phyloP scores from a whole-genome alignment of 1,284 basidiomycete genomes.

The Pyrrhoderma noxium region DNA sequence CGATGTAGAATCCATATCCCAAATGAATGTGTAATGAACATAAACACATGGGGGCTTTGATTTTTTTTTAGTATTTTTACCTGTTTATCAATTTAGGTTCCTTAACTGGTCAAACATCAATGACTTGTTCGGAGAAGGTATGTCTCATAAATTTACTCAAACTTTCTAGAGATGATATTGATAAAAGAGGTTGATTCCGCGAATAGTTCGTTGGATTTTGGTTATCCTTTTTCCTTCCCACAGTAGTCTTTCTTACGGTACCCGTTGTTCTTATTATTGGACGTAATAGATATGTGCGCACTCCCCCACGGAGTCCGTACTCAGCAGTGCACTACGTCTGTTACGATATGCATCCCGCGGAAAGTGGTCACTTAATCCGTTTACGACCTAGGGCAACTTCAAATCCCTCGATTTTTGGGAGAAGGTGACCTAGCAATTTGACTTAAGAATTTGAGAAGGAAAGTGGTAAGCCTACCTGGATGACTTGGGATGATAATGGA shows the following conservation, averaged over 20 bases:
- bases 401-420: conserved; percentile 73
- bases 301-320: conserved; percentile 80
- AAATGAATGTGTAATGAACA: no score
- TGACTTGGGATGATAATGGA: conserved; percentile 72
- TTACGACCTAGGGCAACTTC: conserved; percentile 39
- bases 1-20: no score
- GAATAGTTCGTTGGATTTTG: conserved; percentile 60
- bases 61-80: conserved; percentile 61
- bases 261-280: conserved; percentile 67
- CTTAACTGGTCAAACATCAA: conserved; percentile 59
- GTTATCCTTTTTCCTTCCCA: conserved; percentile 65
- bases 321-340: conserved; percentile 45
- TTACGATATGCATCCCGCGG: conserved; percentile 47
- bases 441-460: conserved; percentile 17
- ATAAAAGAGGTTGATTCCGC: conserved; percentile 20
- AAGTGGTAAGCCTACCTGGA: conserved; percentile 48
- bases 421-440: conserved; percentile 54
- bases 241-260: conserved; percentile 57
- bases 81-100: conserved; percentile 76
- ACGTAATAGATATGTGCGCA: conserved; percentile 55
- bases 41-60: no score
- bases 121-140: conserved; percentile 71
- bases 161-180: neutral
- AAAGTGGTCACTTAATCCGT: conserved; percentile 53
- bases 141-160: conserved; percentile 5